Evolutionary conservation across 352 stramenopile species (phyloP).

Genomic region (Phytopythium cucurbitacearum): DNA sequence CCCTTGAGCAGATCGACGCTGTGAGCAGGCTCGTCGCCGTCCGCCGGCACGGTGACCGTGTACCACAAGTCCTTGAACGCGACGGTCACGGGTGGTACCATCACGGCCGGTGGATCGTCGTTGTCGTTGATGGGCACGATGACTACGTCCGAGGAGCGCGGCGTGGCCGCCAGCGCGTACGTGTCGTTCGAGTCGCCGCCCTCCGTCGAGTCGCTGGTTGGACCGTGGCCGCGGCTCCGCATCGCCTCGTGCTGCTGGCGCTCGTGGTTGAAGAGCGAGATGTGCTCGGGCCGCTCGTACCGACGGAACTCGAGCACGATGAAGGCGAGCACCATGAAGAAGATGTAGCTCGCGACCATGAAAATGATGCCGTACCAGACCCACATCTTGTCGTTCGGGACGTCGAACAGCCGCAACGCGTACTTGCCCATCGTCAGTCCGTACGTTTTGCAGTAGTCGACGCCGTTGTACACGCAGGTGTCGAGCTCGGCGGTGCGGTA

Average conservation of each 20-base stretch:
- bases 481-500: conserved; percentile 35
- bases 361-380: conserved; percentile 38
- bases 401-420: conserved; percentile 40
- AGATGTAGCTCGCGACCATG: conserved; percentile 36
- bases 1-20: conserved; percentile 47
- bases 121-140: conserved; percentile 20
- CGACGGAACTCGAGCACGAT: conserved; percentile 55
- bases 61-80: conserved; percentile 64
- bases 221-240: background rate
- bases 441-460: conserved; percentile 39
- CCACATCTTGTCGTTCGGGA: conserved; percentile 39
- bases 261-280: conserved; percentile 23
- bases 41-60: conserved; percentile 36
- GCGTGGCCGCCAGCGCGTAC: conserved; percentile 25
- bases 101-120: background rate
- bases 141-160: conserved; percentile 8
- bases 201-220: conserved; percentile 3
- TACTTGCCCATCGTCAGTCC: conserved; percentile 47
- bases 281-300: conserved; percentile 53
- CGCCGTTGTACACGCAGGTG: conserved; percentile 27
- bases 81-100: conserved; percentile 37
- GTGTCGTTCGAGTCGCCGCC: conserved; percentile 5
- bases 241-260: conserved; percentile 1
- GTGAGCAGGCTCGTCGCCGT: conserved; percentile 19
- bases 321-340: conserved; percentile 51